Evolutionary conservation across 177 flowering plant genomes (phyloP).

Genomic region (Tripterygium wilfordii): DNA sequence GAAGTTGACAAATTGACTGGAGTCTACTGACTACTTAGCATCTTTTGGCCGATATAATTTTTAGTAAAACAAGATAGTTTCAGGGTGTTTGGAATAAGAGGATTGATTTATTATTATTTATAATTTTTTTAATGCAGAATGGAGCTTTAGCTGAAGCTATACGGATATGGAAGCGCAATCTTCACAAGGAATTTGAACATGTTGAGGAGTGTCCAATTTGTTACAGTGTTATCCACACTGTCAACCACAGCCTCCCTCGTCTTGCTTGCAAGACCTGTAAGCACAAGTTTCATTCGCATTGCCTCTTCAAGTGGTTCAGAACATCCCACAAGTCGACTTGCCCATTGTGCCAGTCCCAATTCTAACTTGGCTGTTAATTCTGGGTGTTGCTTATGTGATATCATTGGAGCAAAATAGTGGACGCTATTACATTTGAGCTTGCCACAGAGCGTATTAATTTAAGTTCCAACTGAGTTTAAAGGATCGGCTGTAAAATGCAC

Average conservation of each 20-base stretch:
- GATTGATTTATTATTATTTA: too few species aligned
- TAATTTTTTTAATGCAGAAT: conserved; percentile 40
- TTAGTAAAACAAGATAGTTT: too few species aligned
- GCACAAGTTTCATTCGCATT: conserved; percentile 91
- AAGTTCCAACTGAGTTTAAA: too few species aligned
- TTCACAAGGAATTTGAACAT: conserved; percentile 94
- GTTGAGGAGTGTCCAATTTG: conserved; percentile 99
- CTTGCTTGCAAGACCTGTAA: conserved; percentile 98
- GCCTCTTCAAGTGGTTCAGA: conserved; percentile 96
- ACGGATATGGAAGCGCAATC: conserved; percentile 78
- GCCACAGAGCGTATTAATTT: too few species aligned
- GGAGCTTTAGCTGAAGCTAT: conserved; percentile 96
- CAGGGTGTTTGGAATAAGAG: too few species aligned
- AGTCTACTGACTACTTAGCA: too few species aligned
- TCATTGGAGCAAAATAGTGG: conserved; percentile 1
- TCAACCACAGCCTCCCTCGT: conserved; percentile 79
- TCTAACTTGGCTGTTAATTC: conserved; percentile 25
- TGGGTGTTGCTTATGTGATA: not conserved
- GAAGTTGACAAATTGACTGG: too few species aligned
- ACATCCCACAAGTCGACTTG: conserved; percentile 94
- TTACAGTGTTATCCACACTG: conserved; percentile 91
- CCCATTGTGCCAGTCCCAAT: conserved; percentile 95
- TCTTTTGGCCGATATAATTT: too few species aligned
- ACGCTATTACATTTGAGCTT: too few species aligned
- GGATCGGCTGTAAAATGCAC: not conserved